Base-by-base conservation (phyloP, 768 basidiomycete genomes). In the Cyclocybe cylindracea region DNA sequence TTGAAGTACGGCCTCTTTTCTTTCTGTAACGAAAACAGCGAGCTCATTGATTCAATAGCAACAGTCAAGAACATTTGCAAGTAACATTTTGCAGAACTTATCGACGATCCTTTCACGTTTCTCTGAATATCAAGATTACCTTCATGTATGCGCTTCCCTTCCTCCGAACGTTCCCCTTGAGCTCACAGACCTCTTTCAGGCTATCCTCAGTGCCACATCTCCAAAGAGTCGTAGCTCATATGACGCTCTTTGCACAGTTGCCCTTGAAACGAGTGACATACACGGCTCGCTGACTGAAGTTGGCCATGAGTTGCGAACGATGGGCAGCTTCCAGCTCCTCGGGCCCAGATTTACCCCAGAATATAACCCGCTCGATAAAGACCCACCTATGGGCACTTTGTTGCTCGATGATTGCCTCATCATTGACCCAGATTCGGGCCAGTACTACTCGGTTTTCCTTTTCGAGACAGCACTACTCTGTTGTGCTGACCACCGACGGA, bases 281-380 rank as follows among this genome's bases (percentile, higher is more conserved):
- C 62, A 68, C 1, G 58, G 64, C n/a, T 66, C 65, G 11, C 69
- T 77, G 46, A 54, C 70, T 52, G 74, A 77, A 61, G 70, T 72
- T 29, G 71, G 72, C 7, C 51, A 41, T 33, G 67, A 71, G 39
- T 50, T 75, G 9, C 73, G 74, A 11, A 71, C 71, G 8, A 67
- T 70, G 62, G 61, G 59, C 35, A 50, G 67, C 19, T 34, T 55
- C n/a, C 56, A 53, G 11, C 60, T 62, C 18, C 61, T 75, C 11
- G 57, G 58, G 41, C 51, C 53, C 11, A 67, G 73, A 7, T 61
- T 69, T 4, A 65, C 61, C 29, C 48, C 54, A 10, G 24, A 24
- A 24, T 65, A 67, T 60, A 63, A 61, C 19, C 55, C 56, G 11
- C 58, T 61, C 7, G 59, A 67, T 46, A 63, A 66, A 8, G 58